Evolutionary conservation across 2,329 filamentous ascomycete genomes (phyloP).

Genomic region (Trichoderma simmonsii): DNA sequence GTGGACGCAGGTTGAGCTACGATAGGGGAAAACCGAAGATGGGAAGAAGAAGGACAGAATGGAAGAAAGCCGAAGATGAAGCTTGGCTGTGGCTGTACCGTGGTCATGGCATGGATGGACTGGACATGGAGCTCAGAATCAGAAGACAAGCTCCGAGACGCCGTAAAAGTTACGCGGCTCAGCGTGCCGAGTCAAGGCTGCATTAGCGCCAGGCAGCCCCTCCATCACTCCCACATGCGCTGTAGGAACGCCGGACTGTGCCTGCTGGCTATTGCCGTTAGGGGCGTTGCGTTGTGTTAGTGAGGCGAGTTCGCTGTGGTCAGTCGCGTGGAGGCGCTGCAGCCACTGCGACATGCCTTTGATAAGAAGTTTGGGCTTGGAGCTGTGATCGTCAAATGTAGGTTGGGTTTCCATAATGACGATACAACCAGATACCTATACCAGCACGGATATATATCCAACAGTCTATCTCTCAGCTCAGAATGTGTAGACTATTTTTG

Average conservation of each 20-base stretch:
- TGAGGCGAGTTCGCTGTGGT: neutral
- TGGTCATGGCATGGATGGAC: neutral
- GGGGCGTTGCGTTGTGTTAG: neutral
- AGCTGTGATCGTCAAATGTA: too few species aligned
- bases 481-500: neutral
- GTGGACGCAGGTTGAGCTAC: neutral
- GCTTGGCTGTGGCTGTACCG: neutral
- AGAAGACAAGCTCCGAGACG: neutral
- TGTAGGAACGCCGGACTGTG: neutral
- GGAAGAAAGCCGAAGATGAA: neutral
- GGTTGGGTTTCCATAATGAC: too few species aligned
- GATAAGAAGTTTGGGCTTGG: neutral
- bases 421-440: too few species aligned
- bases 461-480: neutral
- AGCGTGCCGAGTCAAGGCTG: slow-evolving; percentile 1
- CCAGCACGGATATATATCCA: neutral
- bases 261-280: neutral
- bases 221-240: neutral
- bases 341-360: neutral
- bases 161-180: neutral
- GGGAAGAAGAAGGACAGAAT: neutral
- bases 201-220: slow-evolving; percentile 2
- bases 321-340: neutral
- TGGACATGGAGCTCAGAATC: neutral
- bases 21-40: neutral